A percentile compares a stretch with the other conserved stretches of the same genome.
Conservation (phyloP, 352 stramenopile genomes). For the Phytophthora sansomeana region DNA sequence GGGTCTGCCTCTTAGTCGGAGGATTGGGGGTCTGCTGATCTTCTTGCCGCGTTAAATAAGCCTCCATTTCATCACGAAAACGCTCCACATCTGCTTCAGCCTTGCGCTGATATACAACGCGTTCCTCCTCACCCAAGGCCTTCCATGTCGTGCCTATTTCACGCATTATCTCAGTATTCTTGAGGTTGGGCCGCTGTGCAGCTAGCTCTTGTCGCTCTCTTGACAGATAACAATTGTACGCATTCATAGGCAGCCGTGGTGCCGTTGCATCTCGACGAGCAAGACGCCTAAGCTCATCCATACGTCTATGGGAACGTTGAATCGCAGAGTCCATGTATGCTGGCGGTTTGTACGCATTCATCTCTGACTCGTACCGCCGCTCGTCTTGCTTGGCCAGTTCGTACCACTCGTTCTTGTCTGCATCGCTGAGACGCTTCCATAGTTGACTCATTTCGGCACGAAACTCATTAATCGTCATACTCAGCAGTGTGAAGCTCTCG, state of each 20-base stretch:
- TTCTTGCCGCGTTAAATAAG: conserved; percentile 26
- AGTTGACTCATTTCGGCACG: conserved; percentile 60
- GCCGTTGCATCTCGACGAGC: conserved; percentile 41
- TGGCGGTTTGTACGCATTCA: conserved; percentile 57
- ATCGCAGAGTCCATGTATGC: conserved; percentile 40
- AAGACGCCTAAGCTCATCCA: conserved; percentile 50
- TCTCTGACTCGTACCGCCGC: conserved; percentile 53
- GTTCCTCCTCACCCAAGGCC: conserved; percentile 39
- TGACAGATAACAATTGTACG: conserved; percentile 53
- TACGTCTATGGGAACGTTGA: conserved; percentile 31
- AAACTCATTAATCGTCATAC: conserved; percentile 67
- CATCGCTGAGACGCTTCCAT: conserved; percentile 52
- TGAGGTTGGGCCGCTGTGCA: conserved; percentile 31
- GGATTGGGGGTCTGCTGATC: not conserved
- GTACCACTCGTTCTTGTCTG: conserved; percentile 58
- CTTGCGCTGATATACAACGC: conserved; percentile 41
- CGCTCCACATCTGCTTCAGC: conserved; percentile 54
- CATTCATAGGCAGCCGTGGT: conserved; percentile 49
- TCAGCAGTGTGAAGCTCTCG: conserved; percentile 58
- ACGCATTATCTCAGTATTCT: conserved; percentile 59
- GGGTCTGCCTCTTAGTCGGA: conserved; percentile 8
- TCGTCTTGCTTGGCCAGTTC: conserved; percentile 58
- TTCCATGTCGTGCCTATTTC: conserved; percentile 58
- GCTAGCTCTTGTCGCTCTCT: conserved; percentile 49
- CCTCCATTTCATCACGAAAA: conserved; percentile 63